Base-by-base conservation (phyloP, 2,329 filamentous ascomycete species). In the Aspergillus novofumigatus region DNA sequence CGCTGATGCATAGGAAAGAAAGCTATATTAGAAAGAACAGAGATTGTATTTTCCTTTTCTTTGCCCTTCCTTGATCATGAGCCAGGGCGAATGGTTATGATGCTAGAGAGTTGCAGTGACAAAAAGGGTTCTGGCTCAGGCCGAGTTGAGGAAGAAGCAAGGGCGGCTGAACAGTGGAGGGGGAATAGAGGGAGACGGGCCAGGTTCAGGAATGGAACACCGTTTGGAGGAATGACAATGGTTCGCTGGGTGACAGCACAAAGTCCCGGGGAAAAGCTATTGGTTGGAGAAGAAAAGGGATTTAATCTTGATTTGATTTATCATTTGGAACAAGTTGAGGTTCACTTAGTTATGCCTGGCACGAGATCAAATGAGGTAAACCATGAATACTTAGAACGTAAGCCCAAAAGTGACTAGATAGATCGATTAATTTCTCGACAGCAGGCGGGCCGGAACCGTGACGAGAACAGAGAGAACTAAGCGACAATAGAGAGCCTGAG, bases 221-320 rank as follows among this genome's bases (percentile, higher is more conserved):
- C 51, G 54, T 47, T 53, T 58, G 57, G 59, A 58, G 57, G 56
- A 59, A 61, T 56, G 57, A 59, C 49, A 41, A 14, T 17, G 44
- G 44, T 47, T 47, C 44, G 21, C 44, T 47, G 44, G 44, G 21
- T 25, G 35, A 42, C 47, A 28, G 17, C 29, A 44, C 47, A 42
- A 32, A 32, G 48, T 25, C 3, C 45, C 49, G 25, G 35, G 14
- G 20, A 35, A 44, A 49, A 11, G 29, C 50, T 25, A 35, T 53
- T 41, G 29, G 53, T 26, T 29, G 21, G 53, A 53, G 28, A 41
- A 38, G 47, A 49, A 49, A 55, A 23, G n/a, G 38, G 42, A 20
- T 45, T 11, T 14, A 23, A 47, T n/a, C 44, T 26, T 4, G 23
- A 26, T 25, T 17, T 45, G 42, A 23, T 45, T 45, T n/a, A 44